Percentiles rank a stretch among this genome's conserved stretches.
Evolutionary conservation across 345 rosid genomes (phyloP).

Genomic region (Citrus mangshanensis): DNA sequence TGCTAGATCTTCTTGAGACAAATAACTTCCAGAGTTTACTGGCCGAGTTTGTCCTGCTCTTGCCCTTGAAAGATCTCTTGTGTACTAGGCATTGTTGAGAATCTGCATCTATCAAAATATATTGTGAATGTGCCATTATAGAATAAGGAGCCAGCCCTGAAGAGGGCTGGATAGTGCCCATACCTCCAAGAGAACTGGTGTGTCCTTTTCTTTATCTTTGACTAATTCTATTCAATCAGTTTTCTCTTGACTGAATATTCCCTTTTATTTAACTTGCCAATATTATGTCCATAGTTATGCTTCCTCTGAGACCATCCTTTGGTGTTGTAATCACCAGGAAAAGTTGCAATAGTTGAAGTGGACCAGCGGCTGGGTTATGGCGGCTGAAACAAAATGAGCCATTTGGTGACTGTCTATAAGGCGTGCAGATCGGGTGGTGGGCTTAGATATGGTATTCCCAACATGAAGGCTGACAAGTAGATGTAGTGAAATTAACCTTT

Average conservation of each 20-base stretch:
- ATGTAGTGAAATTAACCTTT: slow-evolving; percentile 83
- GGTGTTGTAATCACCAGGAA: slow-evolving; percentile 49
- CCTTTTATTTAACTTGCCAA: not conserved
- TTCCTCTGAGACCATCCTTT: not conserved
- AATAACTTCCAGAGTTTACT: slow-evolving; percentile 97
- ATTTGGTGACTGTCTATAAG: slow-evolving; percentile 88
- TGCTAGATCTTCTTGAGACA: slow-evolving; percentile 88
- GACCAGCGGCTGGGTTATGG: slow-evolving; percentile 96
- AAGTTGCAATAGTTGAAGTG: slow-evolving; percentile 84
- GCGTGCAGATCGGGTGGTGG: slow-evolving; percentile 98
- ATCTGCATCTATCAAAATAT: slow-evolving; percentile 94
- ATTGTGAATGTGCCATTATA: slow-evolving; percentile 85
- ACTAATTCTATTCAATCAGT: not conserved
- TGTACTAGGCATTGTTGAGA: slow-evolving; percentile 98
- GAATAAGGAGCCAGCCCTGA: slow-evolving; percentile 94
- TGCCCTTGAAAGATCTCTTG: slow-evolving; percentile 99
- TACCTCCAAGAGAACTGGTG: slow-evolving; percentile 91
- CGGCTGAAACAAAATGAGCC: slow-evolving; percentile 95
- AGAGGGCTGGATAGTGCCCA: slow-evolving; percentile 99
- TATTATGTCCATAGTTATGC: not conserved
- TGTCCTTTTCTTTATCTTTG: not conserved
- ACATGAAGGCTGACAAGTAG: slow-evolving; percentile 96
- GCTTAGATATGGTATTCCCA: slow-evolving; percentile 99
- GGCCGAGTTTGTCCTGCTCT: slow-evolving; percentile 99
- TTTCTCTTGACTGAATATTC: not conserved